Evolutionary conservation across 768 basidiomycete species (phyloP).

Genomic region (Gymnopilus junonius): DNA sequence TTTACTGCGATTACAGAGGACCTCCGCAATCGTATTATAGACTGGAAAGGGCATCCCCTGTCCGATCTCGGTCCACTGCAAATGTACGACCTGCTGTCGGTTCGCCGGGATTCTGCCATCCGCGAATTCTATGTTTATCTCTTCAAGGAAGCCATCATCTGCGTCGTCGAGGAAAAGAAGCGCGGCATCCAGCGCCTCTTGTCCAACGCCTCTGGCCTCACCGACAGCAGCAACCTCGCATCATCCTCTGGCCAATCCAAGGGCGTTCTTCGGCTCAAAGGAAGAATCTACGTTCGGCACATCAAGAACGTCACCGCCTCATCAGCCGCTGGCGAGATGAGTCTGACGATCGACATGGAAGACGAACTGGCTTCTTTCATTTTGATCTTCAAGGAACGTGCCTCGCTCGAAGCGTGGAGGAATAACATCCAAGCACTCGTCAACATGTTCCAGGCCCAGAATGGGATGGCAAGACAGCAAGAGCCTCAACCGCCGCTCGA

Average conservation of each 20-base stretch:
- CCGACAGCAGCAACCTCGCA: slow-evolving; percentile 51
- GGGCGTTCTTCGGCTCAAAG: slow-evolving; percentile 89
- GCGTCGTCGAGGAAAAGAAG: slow-evolving; percentile 96
- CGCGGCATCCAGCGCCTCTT: slow-evolving; percentile 77
- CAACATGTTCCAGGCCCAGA: slow-evolving; percentile 65
- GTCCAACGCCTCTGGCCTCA: slow-evolving; percentile 61
- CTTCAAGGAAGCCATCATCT: slow-evolving; percentile 97
- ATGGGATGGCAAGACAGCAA: slow-evolving; percentile 35
- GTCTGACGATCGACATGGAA: slow-evolving; percentile 97
- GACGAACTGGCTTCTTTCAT: slow-evolving; percentile 97
- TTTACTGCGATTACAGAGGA: slow-evolving; percentile 89
- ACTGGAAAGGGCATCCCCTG: slow-evolving; percentile 96
- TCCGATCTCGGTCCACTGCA: slow-evolving; percentile 86
- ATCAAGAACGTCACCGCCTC: slow-evolving; percentile 88
- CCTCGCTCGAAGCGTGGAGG: slow-evolving; percentile 90
- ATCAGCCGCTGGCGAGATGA: slow-evolving; percentile 80
- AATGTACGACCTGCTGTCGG: slow-evolving; percentile 91
- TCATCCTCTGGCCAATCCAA: slow-evolving; percentile 45
- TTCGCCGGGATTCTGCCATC: slow-evolving; percentile 86
- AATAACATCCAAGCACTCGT: slow-evolving; percentile 82
- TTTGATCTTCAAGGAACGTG: slow-evolving; percentile 89
- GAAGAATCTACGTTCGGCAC: slow-evolving; percentile 94
- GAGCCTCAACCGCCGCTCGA: slow-evolving; percentile 48
- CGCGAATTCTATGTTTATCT: slow-evolving; percentile 97
- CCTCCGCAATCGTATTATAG: slow-evolving; percentile 86